phyloP scores from a whole-genome alignment of 441 rosid genomes.

The Oxalis stricta region DNA sequence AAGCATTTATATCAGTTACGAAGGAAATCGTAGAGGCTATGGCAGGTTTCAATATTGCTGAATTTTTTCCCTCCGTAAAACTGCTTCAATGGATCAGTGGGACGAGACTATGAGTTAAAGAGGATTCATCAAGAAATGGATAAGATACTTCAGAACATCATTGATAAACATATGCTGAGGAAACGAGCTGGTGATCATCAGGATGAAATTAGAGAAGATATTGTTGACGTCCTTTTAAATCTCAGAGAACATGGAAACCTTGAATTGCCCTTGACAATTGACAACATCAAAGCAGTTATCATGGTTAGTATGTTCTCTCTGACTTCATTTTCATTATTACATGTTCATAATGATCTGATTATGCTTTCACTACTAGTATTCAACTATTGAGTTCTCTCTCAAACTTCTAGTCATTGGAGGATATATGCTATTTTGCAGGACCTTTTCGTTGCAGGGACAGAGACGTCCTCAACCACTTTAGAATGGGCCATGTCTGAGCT shows the following conservation, averaged over 20 bases:
- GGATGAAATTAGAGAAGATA: slow-evolving; percentile 5
- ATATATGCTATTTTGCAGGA: slow-evolving; percentile 9
- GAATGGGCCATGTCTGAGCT: slow-evolving; percentile 33
- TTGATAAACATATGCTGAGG: slow-evolving; percentile 3
- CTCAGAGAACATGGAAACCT: slow-evolving; percentile 8
- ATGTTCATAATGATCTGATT: background rate
- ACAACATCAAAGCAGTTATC: slow-evolving; percentile 17
- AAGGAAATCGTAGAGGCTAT: background rate
- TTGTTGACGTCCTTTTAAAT: slow-evolving; percentile 15
- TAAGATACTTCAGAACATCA: slow-evolving; percentile 10
- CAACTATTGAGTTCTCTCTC: no score
- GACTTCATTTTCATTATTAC: background rate
- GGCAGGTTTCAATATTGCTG: slow-evolving; percentile 11
- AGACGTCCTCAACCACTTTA: slow-evolving; percentile 19
- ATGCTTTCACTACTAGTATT: background rate
- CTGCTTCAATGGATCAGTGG: slow-evolving; percentile 9
- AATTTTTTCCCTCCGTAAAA: slow-evolving; percentile 13
- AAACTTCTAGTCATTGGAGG: no score
- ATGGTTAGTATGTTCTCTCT: slow-evolving; percentile 2
- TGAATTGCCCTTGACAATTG: slow-evolving; percentile 7
- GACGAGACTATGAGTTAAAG: slow-evolving; percentile 2
- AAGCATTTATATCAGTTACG: background rate
- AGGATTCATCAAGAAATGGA: slow-evolving; percentile 8
- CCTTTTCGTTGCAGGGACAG: slow-evolving; percentile 23
- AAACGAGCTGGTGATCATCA: background rate